Evolutionary conservation across 495 filamentous ascomycete species (phyloP).

Genomic region (Platismatia glauca): DNA sequence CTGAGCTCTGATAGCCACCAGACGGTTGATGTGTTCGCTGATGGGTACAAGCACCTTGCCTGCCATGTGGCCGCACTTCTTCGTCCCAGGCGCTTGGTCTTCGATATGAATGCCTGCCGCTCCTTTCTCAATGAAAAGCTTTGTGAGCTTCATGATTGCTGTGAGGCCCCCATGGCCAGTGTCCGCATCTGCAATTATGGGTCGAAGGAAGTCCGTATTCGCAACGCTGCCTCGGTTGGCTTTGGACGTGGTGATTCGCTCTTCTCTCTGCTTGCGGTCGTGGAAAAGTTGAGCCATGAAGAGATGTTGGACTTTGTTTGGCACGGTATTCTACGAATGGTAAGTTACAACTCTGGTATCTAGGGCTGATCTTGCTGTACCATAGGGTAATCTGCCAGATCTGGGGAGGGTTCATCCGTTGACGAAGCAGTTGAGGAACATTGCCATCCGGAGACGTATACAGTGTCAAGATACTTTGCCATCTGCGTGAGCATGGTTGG

Average conservation of each 20-base stretch:
- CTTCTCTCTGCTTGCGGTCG: constrained; percentile 96
- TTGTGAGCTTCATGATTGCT: constrained; percentile 97
- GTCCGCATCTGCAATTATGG: constrained; percentile 94
- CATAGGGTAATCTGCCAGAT: constrained; percentile 97
- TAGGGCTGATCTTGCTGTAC: no score
- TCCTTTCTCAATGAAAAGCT: constrained; percentile 93
- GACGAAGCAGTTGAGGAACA: constrained; percentile 92
- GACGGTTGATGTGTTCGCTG: constrained; percentile 94
- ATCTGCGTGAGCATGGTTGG: constrained; percentile 98
- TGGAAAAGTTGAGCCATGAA: constrained; percentile 99
- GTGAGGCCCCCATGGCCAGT: constrained; percentile 96
- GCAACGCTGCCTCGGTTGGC: constrained; percentile 62
- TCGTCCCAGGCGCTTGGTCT: constrained; percentile 95
- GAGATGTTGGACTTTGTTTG: constrained; percentile 94
- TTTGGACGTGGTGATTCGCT: constrained; percentile 72
- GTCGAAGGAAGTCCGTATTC: constrained; percentile 88
- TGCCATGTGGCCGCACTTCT: constrained; percentile 99
- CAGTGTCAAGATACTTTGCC: constrained; percentile 96
- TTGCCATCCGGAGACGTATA: constrained; percentile 98
- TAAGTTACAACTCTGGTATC: no score
- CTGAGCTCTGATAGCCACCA: constrained; percentile 93
- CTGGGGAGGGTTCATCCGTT: constrained; percentile 89
- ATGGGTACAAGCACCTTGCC: constrained; percentile 97
- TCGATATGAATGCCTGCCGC: constrained; percentile 98
- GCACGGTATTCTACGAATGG: constrained; percentile 88